Base-by-base conservation (phyloP, 2,329 filamentous ascomycete species). In the Pseudogymnoascus sp. region DNA sequence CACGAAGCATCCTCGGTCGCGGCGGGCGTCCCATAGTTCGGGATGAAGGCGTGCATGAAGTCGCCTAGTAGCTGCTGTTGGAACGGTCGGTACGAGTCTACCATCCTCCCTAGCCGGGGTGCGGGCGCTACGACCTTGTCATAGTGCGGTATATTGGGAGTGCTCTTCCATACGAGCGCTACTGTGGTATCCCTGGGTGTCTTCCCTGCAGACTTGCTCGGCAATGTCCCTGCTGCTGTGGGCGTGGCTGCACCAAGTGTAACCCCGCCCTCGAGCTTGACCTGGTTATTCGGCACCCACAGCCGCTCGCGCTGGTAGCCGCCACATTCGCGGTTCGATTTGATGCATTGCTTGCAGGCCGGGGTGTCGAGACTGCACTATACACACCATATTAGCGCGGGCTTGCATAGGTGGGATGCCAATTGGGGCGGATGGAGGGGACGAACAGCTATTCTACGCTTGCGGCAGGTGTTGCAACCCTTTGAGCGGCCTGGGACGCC, bases 401-500 rank as follows among this genome's bases (percentile, higher is more conserved):
- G 49, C 28, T 33, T 30, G 28, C 28, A 55, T 19, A 55, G 2
- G 4, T 19, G n/a, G n/a, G 49, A 33, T n/a, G 4, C 22, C 22
- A 45, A 45, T 30, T 16, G 49, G n/a, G 22, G 9, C 2, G 2
- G 49, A 55, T 12, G 7, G 49, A 19, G n/a, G 28, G 9, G n/a
- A 55, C 49, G 9, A 33, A 55, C 49, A 33, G 49, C 49, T 55
- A 55, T 55, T 71, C 84, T 78, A 60, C 84, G 76, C 28, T 77
- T 75, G 58, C 84, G 77, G 70, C 84, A 86, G 25, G 84, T 86
- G 72, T 85, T 83, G 73, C 84, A 86, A 38, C 83, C 84, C 72
- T 85, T 85, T 71, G 82, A 86, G 72, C 85, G 86, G 60, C 84
- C 84, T 38, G 83, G 79, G 63, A 86, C 83, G 61, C 84, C 84